Percentiles rank a stretch among this genome's conserved stretches.
phyloP scores from a whole-genome alignment of 352 stramenopile species.

The Nothophytophthora sp. region DNA sequence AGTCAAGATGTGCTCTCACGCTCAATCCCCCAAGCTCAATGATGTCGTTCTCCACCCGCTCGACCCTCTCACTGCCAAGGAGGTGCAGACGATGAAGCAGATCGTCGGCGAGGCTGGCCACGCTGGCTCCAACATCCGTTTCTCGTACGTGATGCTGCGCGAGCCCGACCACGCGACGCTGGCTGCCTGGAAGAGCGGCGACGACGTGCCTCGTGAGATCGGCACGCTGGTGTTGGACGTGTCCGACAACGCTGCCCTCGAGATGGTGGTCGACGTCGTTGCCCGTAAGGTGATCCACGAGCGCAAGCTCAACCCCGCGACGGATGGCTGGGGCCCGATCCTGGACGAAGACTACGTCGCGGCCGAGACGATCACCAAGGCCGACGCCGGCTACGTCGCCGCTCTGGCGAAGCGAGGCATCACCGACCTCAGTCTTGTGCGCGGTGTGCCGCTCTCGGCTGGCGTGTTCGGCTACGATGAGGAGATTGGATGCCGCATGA shows the following conservation, averaged over 20 bases:
- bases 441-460: conserved; percentile 25
- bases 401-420: conserved; percentile 34
- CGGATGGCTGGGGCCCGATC: conserved; percentile 36
- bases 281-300: conserved; percentile 23
- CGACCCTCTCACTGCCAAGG: conserved; percentile 34
- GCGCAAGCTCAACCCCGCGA: conserved; percentile 24
- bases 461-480: conserved; percentile 35
- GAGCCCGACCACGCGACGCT: conserved; percentile 40
- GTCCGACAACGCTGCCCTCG: conserved; percentile 16
- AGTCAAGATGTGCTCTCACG: conserved; percentile 19
- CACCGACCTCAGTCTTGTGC: conserved; percentile 34
- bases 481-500: conserved; percentile 36
- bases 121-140: conserved; percentile 23
- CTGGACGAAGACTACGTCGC: conserved; percentile 42
- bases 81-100: conserved; percentile 36
- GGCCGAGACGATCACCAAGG: conserved; percentile 36
- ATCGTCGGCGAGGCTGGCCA: conserved; percentile 32
- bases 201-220: conserved; percentile 38
- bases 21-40: conserved; percentile 7
- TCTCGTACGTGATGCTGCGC: conserved; percentile 50
- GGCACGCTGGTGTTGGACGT: conserved; percentile 33
- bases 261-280: conserved; percentile 35
- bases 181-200: conserved; percentile 18
- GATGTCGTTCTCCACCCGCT: conserved; percentile 30
- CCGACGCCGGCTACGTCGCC: conserved; percentile 28